Evolutionary conservation across 768 basidiomycete species (phyloP).

Genomic region (Tephrocybe rancida): DNA sequence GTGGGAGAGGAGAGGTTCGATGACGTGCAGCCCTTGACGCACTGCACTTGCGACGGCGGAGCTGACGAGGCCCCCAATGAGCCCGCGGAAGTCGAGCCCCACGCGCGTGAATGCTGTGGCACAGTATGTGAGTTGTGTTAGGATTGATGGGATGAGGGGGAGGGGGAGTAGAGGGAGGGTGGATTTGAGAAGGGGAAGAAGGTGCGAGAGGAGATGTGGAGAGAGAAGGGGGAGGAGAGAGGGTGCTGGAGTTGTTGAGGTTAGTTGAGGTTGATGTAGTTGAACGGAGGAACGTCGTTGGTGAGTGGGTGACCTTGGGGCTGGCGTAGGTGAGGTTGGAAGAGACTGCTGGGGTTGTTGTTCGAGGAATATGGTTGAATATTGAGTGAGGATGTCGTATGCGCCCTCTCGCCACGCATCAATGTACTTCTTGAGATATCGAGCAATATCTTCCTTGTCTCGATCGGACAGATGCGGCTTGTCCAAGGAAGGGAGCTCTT

Average conservation of each 20-base stretch:
- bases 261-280: not conserved
- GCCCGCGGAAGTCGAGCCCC: constrained; percentile 83
- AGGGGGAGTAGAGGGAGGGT: constrained; percentile 66
- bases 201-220: constrained; percentile 59
- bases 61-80: constrained; percentile 68
- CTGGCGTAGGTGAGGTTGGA: constrained; percentile 14
- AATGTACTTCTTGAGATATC: constrained; percentile 84
- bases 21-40: constrained; percentile 44
- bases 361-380: constrained; percentile 86
- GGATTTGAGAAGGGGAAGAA: constrained; percentile 66
- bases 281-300: constrained; percentile 8
- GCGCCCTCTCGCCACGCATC: constrained; percentile 92
- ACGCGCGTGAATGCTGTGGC: constrained; percentile 89
- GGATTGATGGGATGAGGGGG: constrained; percentile 73
- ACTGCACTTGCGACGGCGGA: constrained; percentile 63
- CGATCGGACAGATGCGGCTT: constrained; percentile 31
- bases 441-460: constrained; percentile 70
- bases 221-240: constrained; percentile 67
- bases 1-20: constrained; percentile 2
- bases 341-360: constrained; percentile 40
- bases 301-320: constrained; percentile 12
- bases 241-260: constrained; percentile 24
- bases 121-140: constrained; percentile 94
- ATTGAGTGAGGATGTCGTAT: constrained; percentile 91
- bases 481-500: constrained; percentile 31